A percentile compares a stretch with the other conserved stretches of the same genome.
These are phyloP conservation scores for Aspergillus fumigatus DNA, from an alignment of 2,329 filamentous ascomycete genomes.

Conservation along the genomic window DNA sequence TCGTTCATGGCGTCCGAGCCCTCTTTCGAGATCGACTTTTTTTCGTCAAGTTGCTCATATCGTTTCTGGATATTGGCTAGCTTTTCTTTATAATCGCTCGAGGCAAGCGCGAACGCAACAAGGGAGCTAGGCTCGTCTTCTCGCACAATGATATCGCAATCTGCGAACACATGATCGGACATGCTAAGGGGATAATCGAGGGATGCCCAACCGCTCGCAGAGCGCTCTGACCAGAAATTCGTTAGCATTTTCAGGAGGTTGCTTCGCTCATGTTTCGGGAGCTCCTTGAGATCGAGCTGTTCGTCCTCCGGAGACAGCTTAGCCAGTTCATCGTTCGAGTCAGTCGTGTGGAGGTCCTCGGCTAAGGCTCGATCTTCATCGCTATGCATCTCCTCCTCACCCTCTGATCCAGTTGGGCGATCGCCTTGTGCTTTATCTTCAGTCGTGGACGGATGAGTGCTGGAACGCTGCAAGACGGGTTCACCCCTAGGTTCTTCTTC, in stretches of 20 bases:
- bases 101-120: constrained; percentile 87
- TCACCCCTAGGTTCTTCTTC: constrained; percentile 30
- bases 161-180: constrained; percentile 91
- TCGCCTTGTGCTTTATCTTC: constrained; percentile 41
- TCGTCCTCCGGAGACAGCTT: constrained; percentile 51
- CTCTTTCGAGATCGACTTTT: constrained; percentile 20
- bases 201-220: constrained; percentile 86
- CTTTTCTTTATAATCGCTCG: constrained; percentile 79
- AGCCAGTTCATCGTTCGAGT: constrained; percentile 50
- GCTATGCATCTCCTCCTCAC: constrained; percentile 63
- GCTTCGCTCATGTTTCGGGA: constrained; percentile 88
- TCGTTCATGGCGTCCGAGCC: constrained; percentile 52
- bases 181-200: constrained; percentile 87
- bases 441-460: constrained; percentile 39
- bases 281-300: constrained; percentile 60
- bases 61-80: constrained; percentile 50
- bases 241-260: constrained; percentile 93
- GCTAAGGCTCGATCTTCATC: constrained; percentile 67
- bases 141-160: constrained; percentile 93
- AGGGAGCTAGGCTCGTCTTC: constrained; percentile 97
- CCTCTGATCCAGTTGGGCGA: constrained; percentile 56
- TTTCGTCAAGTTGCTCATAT: constrained; percentile 28
- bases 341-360: constrained; percentile 62
- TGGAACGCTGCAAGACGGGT: constrained; percentile 26
- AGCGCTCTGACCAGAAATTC: constrained; percentile 97